Base-by-base conservation (phyloP, 176 grass and related monocot species). In the Phyllostachys edulis region DNA sequence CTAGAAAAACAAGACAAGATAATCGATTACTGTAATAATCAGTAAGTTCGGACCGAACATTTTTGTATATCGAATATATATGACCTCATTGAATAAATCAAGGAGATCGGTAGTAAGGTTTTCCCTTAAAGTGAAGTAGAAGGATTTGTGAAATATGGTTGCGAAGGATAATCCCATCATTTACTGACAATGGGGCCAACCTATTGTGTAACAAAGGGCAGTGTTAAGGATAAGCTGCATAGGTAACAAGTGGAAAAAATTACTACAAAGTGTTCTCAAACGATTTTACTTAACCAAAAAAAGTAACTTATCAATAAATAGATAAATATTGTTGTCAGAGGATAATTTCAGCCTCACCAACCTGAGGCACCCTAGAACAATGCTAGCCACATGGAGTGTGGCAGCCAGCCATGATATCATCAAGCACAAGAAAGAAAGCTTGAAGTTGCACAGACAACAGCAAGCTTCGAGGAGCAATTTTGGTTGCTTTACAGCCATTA, bases 371-470 rank as follows among this genome's bases (percentile, higher is more conserved):
- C 69, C 92, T 94, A 86, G 81, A 99, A 54, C 96, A 99, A 89
- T 87, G 96, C 17, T 92, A 91, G 61, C 93, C 91, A 10, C 93
- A 89, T 20, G 93, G 92, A 66, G 96, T 99, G 66, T 84, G 84
- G 16, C 93, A 99, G 21, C 86, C 91, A 67, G 94, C 96, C 96
- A 96, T 99, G 66, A 96, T 96, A 89, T 99, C 96, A 76, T 99
- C 96, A 86, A 96, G 88, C 75, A 99, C 96, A n/a, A 99, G 89
- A 81, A 99, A 95, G 83, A 83, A 99, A 77, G 96, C 96, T 87
- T 99, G 96, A 78, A 99, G 96, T 91, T 99, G 86, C 46, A 88
- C 27, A 82, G 17, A 69, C 4, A 78, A 63, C 3, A 81, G 18
- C 21, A 46, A 72, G 13, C 41, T 72, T n/a, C n/a, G n/a, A n/a